These are phyloP conservation scores for Hypoxylon sp. DNA, from an alignment of 2,329 filamentous ascomycete species.

Conservation along the genomic window DNA sequence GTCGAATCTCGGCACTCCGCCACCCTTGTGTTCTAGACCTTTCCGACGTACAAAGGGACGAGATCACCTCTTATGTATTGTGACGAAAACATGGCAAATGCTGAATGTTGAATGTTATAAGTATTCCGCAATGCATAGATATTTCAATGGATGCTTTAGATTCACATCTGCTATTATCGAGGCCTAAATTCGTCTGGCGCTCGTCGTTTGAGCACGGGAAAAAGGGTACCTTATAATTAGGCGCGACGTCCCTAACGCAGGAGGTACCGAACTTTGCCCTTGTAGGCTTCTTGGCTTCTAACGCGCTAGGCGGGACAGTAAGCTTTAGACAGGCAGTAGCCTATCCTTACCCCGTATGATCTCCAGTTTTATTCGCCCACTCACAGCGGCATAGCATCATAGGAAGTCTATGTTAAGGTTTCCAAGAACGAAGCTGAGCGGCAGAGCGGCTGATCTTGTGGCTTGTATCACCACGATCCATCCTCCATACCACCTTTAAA, in stretches of 20 bases:
- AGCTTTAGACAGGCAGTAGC: conserved; percentile 11
- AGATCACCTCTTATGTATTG: no score
- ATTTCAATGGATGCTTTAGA: no score
- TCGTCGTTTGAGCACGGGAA: no score
- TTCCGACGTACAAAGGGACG: no score
- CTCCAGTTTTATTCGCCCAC: conserved; percentile 17
- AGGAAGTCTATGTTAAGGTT: conserved; percentile 12
- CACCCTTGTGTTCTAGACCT: conserved; percentile 1
- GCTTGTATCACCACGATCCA: conserved; percentile 20
- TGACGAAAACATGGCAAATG: no score
- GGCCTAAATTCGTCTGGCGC: no score
- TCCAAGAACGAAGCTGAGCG: conserved; percentile 19
- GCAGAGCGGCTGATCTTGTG: conserved; percentile 33
- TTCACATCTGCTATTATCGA: no score
- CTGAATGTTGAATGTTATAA: no score
- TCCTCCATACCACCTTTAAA: conserved; percentile 17
- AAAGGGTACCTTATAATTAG: neutral
- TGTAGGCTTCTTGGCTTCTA: conserved; percentile 5
- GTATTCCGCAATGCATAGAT: no score
- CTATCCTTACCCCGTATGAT: conserved; percentile 18
- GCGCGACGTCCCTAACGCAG: neutral
- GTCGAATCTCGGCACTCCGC: no score
- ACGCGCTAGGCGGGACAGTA: conserved; percentile 16
- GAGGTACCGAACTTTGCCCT: conserved; percentile 8
- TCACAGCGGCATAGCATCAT: conserved; percentile 31